Evolutionary conservation across 352 stramenopile genomes (phyloP), one percentile per base, ranked within the genome.

Genomic region (Phytopythium montanum): DNA sequence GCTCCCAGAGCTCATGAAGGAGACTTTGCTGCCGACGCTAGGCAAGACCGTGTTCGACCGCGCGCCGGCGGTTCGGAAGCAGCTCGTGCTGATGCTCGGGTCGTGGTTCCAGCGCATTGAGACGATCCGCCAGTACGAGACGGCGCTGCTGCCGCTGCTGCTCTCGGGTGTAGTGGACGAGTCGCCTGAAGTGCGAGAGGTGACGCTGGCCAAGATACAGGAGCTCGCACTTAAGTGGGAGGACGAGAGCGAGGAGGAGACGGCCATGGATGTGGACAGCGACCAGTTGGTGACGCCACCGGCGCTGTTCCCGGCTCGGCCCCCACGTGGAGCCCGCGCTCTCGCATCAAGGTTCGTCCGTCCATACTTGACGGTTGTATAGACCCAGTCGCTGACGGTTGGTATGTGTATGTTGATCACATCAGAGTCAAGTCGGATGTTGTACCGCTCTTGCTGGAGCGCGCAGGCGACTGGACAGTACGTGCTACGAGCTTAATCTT

Each of bases 401-500:
- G 31, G 5, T 0, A 5, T 45, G 5, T n/a, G 10, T 13, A 25
- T 1, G 5, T 38, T 34, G n/a, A 18, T 10, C 21, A 14, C 29
- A 34, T 45, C 31, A 88, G 70, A 41, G 63, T 91, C 23, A 66
- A 75, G 36, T 55, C 59, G 3, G 64, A 88, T 13, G 62, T 92
- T 12, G 53, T 92, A 16, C 74, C 81, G 14, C 34, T 61, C 14
- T 65, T 95, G 16, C 62, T 95, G 9, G 81, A 91, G 39, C 87
- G 85, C 69, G 87, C 76, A 2, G 68, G 64, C 53, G 85, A 95
- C 62, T 95, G 85, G 85, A 95, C 81, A 51, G 70, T 85, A 48
- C 13, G 56, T 49, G 33, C 7, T 85, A 48, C 13, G 56, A 44
- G 33, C 7, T 55, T 51, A 14, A 16, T 26, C 4, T 13, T 13